Percentiles rank a stretch among this genome's conserved stretches.
phyloP scores from a whole-genome alignment of 2,329 filamentous ascomycete species.

The Fusarium sp. region DNA sequence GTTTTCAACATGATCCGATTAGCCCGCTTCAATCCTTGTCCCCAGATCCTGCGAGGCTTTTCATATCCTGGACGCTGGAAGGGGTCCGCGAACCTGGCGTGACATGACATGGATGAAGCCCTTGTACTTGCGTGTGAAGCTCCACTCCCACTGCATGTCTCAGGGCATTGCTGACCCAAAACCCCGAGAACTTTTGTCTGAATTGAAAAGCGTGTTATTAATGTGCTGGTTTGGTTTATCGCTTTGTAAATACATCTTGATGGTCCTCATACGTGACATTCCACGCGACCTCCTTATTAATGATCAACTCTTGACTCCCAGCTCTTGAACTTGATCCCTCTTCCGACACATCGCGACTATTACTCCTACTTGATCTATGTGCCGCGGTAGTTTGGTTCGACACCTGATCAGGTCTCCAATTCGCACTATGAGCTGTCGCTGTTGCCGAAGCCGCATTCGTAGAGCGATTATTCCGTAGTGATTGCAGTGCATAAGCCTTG shows the following conservation, averaged over 20 bases:
- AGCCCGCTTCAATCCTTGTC: conserved; percentile 1
- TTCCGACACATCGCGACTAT: conserved; percentile 17
- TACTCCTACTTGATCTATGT: background rate
- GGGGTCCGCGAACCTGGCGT: background rate
- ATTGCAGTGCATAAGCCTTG: conserved; percentile 27
- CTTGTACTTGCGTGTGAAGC: background rate
- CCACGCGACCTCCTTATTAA: conserved; percentile 34
- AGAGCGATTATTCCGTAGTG: conserved; percentile 17
- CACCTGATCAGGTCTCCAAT: conserved; percentile 28
- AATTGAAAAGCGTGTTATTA: background rate
- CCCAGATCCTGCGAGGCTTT: background rate
- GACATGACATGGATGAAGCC: background rate
- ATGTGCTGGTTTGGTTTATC: background rate
- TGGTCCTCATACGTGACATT: conserved; percentile 22
- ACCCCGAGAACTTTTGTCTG: background rate
- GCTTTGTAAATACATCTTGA: background rate
- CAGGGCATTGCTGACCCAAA: background rate
- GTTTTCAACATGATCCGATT: conserved; percentile 1
- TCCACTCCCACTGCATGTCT: background rate
- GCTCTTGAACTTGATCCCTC: conserved; percentile 18
- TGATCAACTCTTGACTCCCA: conserved; percentile 38
- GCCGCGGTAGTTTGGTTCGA: background rate
- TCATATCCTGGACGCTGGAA: background rate
- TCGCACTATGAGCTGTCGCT: conserved; percentile 1
- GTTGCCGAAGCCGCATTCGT: conserved; percentile 2